Evolutionary conservation across 1,139 yeast genomes (phyloP), one percentile per base, ranked within the genome.

Genomic region (Tardiomyces digboiensis): DNA sequence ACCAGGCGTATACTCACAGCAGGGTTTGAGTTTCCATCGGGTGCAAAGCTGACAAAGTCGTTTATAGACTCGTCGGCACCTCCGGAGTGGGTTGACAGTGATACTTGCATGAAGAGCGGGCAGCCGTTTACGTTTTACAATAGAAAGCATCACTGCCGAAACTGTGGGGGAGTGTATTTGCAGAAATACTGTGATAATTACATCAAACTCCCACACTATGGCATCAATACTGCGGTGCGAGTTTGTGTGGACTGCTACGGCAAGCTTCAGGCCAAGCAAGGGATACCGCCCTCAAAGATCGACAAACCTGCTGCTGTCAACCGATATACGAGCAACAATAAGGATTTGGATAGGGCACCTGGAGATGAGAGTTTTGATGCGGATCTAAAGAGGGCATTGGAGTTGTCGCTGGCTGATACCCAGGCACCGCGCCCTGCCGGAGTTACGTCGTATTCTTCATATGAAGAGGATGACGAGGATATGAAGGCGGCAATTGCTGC

Each of bases 41-140:
- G 49, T n/a, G 10, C 68, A 40, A 42, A 57, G 37, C 56, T 71
- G n/a, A 62, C 71, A 16, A 58, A 65, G 36, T 64, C 72, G 39
- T 78, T 88, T 62, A 78, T 89, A 44, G 97, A 91, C 59, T 77
- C 96, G 1, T 84, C 81, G 49, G 89, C 91, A 4, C 97, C 99
- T 2, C 98, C 98, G 0, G 97, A 89, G 56, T 91, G 99, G 99
- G 81, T 85, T 20, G 98, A 93, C 58, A 82, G 88, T 16, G 95
- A 88, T 56, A 87, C 86, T 12, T 91, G 99, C 62, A 89, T 93
- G 97, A 80, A 86, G 47, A 87, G 97, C 56, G 88, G 94, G 44
- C 78, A 74, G 33, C 69, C 82, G 13, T 91, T 91, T 57, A 72
- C 93, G 1, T 75, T 89, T 63, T 70, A 89, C 52, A 88, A 86